These are phyloP conservation scores for Fragaria nilgerrensis DNA, from an alignment of 306 rosid genomes.

Conservation along the genomic window DNA sequence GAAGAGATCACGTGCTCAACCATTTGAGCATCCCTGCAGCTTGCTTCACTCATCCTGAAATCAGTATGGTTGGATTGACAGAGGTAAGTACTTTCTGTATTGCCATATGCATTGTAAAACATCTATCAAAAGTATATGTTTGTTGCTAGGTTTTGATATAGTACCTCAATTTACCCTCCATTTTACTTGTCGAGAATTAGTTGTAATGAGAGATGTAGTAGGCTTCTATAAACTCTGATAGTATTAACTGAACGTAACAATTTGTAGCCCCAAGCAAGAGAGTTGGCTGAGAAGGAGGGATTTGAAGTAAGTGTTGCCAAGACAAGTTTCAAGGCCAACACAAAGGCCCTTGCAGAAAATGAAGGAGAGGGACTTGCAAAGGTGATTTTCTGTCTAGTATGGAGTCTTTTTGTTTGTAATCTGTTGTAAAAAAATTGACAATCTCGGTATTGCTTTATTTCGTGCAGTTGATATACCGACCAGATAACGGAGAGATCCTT, in stretches of 20 bases:
- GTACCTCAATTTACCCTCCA: background rate
- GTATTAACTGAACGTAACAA: slow-evolving; percentile 21
- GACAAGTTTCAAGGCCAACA: slow-evolving; percentile 98
- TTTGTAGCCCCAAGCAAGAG: slow-evolving; percentile 96
- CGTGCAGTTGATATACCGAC: slow-evolving; percentile 88
- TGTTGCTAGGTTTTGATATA: background rate
- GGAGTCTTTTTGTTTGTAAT: slow-evolving; percentile 6
- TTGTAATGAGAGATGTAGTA: slow-evolving; percentile 13
- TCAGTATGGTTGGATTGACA: slow-evolving; percentile 94
- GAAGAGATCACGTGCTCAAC: slow-evolving; percentile 89
- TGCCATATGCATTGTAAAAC: background rate
- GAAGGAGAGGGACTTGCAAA: slow-evolving; percentile 99
- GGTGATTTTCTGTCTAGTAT: slow-evolving; percentile 37
- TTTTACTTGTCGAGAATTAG: background rate
- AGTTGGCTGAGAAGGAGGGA: slow-evolving; percentile 76
- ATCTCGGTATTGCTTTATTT: slow-evolving; percentile 15
- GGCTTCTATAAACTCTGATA: slow-evolving; percentile 4
- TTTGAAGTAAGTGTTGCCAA: slow-evolving; percentile 85
- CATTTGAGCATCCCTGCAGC: slow-evolving; percentile 96
- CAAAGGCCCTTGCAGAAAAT: slow-evolving; percentile 95
- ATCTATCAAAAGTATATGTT: background rate
- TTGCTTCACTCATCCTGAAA: slow-evolving; percentile 95
- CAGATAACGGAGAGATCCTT: slow-evolving; percentile 95
- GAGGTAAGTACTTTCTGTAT: slow-evolving; percentile 45
- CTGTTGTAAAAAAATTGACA: background rate